A percentile compares a stretch with the other conserved stretches of the same genome.
Evolutionary conservation across 106 monocot species (phyloP).

Genomic region (Acorus gramineus): DNA sequence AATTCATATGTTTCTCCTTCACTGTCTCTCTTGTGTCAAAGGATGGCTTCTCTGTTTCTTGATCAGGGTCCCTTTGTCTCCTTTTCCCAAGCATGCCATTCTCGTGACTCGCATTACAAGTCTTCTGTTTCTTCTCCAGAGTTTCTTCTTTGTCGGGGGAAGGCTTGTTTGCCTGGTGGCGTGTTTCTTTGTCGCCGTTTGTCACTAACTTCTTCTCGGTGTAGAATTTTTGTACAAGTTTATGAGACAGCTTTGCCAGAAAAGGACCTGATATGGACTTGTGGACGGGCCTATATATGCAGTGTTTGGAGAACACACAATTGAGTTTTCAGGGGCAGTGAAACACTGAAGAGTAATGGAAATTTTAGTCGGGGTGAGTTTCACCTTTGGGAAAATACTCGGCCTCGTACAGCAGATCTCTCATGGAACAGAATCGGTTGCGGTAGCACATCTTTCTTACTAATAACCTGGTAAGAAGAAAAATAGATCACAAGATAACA

Average conservation of each 20-base stretch:
- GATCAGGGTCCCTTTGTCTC: not conserved
- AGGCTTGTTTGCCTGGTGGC: too few species aligned
- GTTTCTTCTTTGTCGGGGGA: too few species aligned
- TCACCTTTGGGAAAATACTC: not conserved
- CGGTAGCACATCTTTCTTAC: slow-evolving; percentile 8
- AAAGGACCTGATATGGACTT: not conserved
- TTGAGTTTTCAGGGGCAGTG: too few species aligned
- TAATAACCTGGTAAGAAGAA: slow-evolving; percentile 6
- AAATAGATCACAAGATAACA: not conserved
- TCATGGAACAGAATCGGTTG: slow-evolving; percentile 13
- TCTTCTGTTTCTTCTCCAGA: not conserved
- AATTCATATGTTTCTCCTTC: too few species aligned
- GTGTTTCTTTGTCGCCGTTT: too few species aligned
- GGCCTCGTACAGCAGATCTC: not conserved
- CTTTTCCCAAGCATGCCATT: slow-evolving; percentile 16
- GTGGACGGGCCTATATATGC: slow-evolving; percentile 5
- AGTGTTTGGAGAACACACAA: too few species aligned
- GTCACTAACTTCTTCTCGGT: too few species aligned
- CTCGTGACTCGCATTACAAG: not conserved
- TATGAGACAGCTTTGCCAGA: not conserved
- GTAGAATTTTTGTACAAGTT: slow-evolving; percentile 1
- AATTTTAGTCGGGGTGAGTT: not conserved
- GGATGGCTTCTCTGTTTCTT: not conserved
- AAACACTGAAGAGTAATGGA: not conserved
- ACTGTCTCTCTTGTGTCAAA: too few species aligned